Conservation (phyloP, 352 stramenopile genomes). For the Aphanomyces stellatus region DNA sequence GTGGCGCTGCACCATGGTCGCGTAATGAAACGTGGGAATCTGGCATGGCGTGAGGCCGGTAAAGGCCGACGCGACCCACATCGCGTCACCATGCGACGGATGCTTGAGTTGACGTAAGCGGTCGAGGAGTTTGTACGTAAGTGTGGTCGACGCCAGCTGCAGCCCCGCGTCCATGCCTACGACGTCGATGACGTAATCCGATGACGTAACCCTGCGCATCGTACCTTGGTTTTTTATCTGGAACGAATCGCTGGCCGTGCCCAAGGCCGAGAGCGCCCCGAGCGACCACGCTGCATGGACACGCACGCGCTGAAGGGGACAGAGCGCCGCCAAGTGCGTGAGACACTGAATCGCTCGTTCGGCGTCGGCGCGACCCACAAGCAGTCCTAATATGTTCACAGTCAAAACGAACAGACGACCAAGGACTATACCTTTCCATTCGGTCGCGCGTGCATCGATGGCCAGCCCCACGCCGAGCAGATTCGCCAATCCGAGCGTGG, state of each 20-base stretch:
- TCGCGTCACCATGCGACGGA: not conserved
- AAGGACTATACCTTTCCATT: conserved; percentile 14
- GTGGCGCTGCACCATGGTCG: conserved; percentile 4
- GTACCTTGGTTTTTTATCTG: conserved; percentile 13
- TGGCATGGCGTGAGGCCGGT: not conserved
- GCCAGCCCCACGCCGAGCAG: conserved; percentile 2
- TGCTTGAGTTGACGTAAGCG: conserved; percentile 14
- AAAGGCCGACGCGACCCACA: conserved; percentile 1
- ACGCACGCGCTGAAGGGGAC: conserved; percentile 15
- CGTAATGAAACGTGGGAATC: conserved; percentile 18
- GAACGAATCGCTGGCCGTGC: not conserved
- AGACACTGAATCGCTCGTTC: not conserved
- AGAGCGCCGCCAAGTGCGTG: not conserved
- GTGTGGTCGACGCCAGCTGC: conserved; percentile 3
- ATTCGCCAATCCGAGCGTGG: conserved; percentile 12
- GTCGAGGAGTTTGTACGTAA: conserved; percentile 18
- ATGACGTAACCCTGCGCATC: not conserved
- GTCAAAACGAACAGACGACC: not conserved
- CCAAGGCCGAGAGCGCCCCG: not conserved
- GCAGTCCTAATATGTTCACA: not conserved
- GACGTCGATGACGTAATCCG: not conserved
- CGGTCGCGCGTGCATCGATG: conserved; percentile 1
- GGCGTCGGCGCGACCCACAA: not conserved
- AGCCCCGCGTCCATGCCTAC: conserved; percentile 15
- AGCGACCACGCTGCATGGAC: conserved; percentile 14